Percentiles rank a stretch among this genome's conserved stretches.
Evolutionary conservation across 2,329 filamentous ascomycete species (phyloP).

Genomic region (Stemphylium beticola): DNA sequence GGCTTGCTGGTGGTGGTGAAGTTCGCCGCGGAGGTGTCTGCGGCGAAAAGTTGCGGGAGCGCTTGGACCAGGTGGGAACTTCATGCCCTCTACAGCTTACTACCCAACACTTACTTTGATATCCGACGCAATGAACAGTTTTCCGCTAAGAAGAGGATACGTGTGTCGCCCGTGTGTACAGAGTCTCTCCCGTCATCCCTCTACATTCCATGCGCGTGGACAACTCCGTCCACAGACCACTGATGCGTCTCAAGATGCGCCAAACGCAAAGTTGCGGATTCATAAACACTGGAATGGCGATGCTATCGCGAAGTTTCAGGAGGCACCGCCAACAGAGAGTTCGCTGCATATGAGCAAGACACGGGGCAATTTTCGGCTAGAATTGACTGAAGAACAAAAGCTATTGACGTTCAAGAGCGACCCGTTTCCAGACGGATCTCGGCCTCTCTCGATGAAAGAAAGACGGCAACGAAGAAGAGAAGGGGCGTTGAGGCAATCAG

Average conservation of each 20-base stretch:
- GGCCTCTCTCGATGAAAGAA: constrained; percentile 8
- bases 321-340: not conserved
- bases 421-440: not conserved
- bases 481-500: not conserved
- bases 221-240: constrained; percentile 9
- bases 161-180: constrained; percentile 31
- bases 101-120: not conserved
- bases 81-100: not conserved
- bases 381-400: not conserved
- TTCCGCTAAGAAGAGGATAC: constrained; percentile 18
- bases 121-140: constrained; percentile 14
- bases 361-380: not conserved
- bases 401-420: not conserved
- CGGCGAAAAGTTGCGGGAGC: constrained; percentile 35
- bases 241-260: constrained; percentile 2
- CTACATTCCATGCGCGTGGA: not conserved
- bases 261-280: constrained; percentile 9
- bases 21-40: constrained; percentile 29
- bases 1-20: not conserved
- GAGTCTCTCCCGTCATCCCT: constrained; percentile 4
- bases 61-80: constrained; percentile 31
- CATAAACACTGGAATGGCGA: constrained; percentile 14
- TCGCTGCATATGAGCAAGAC: constrained; percentile 9
- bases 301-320: not conserved
- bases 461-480: constrained; percentile 10